A percentile compares a stretch with the other conserved stretches of the same genome.
These are phyloP conservation scores for Huntiella decipiens DNA, from an alignment of 2,329 filamentous ascomycete species.

Conservation along the genomic window DNA sequence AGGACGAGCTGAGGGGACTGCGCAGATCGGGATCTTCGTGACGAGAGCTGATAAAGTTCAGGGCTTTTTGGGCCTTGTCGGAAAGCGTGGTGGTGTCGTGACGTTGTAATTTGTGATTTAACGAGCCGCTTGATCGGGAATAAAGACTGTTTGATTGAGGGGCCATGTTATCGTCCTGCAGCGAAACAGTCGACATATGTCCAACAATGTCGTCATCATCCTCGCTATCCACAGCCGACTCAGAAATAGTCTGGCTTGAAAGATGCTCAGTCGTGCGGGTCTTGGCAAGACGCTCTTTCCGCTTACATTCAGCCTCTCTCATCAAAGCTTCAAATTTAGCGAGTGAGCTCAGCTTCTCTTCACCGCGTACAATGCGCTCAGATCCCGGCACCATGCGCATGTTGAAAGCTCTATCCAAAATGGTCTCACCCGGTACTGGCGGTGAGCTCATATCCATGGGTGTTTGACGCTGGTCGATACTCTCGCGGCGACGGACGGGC, in stretches of 20 bases:
- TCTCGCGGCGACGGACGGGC: constrained; percentile 33
- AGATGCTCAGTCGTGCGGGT: constrained; percentile 15
- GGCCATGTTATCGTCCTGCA: background rate
- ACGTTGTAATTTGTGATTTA: constrained; percentile 14
- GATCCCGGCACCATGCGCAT: constrained; percentile 43
- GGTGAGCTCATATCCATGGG: constrained; percentile 29
- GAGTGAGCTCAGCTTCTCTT: constrained; percentile 44
- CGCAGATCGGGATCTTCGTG: constrained; percentile 14
- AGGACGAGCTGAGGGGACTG: constrained; percentile 12
- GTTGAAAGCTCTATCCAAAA: constrained; percentile 47
- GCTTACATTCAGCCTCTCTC: constrained; percentile 37
- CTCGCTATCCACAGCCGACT: constrained; percentile 23
- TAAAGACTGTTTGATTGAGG: background rate
- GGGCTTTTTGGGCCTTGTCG: constrained; percentile 27
- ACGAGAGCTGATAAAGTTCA: constrained; percentile 30
- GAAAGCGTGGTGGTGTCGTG: constrained; percentile 22
- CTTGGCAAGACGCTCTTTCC: constrained; percentile 22
- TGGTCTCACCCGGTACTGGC: constrained; percentile 39
- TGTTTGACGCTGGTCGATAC: constrained; percentile 24
- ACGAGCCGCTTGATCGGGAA: constrained; percentile 13
- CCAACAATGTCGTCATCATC: constrained; percentile 19
- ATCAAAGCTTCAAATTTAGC: constrained; percentile 48
- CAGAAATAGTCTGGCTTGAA: constrained; percentile 17
- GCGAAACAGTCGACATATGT: no score
- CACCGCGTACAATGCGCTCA: constrained; percentile 31